Conservation (phyloP, 768 basidiomycete genomes). For the Lentinus brumalis region DNA sequence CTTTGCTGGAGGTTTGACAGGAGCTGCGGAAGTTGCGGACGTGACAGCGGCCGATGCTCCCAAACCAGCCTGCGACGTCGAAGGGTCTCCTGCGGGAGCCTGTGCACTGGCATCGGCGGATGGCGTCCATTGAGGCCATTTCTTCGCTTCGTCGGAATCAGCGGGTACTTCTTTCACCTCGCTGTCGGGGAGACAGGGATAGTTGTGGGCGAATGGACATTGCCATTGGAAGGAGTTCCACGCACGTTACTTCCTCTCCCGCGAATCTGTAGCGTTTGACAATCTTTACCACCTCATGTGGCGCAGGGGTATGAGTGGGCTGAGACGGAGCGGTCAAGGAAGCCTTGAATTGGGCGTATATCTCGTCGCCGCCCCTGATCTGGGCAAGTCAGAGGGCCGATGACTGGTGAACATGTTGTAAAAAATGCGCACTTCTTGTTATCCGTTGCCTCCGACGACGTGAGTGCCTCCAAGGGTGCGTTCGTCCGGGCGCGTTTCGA, state of each 20-base stretch:
- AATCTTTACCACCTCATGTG: slow-evolving; percentile 54
- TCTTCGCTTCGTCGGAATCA: slow-evolving; percentile 72
- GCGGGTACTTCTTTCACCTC: slow-evolving; percentile 75
- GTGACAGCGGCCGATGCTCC: slow-evolving; percentile 5
- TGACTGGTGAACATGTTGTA: neutral
- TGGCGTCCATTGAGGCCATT: slow-evolving; percentile 65
- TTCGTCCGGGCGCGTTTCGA: slow-evolving; percentile 37
- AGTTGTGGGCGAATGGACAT: neutral
- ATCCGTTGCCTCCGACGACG: slow-evolving; percentile 37
- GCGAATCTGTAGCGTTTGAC: slow-evolving; percentile 74
- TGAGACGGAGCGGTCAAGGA: slow-evolving; percentile 45
- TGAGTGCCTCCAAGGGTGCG: slow-evolving; percentile 19
- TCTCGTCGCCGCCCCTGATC: slow-evolving; percentile 55
- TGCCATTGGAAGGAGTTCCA: slow-evolving; percentile 10
- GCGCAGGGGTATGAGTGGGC: slow-evolving; percentile 16
- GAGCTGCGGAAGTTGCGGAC: slow-evolving; percentile 9
- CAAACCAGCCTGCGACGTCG: slow-evolving; percentile 8
- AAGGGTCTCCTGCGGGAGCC: neutral
- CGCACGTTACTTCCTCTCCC: slow-evolving; percentile 74
- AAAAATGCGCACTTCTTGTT: slow-evolving; percentile 46
- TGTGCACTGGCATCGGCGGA: slow-evolving; percentile 10
- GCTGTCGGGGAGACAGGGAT: slow-evolving; percentile 41
- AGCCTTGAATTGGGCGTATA: slow-evolving; percentile 73
- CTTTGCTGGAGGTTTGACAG: slow-evolving; percentile 31
- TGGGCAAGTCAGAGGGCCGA: slow-evolving; percentile 8